phyloP scores from a whole-genome alignment of 305 asterid genomes.

The Salvia sclarea region DNA sequence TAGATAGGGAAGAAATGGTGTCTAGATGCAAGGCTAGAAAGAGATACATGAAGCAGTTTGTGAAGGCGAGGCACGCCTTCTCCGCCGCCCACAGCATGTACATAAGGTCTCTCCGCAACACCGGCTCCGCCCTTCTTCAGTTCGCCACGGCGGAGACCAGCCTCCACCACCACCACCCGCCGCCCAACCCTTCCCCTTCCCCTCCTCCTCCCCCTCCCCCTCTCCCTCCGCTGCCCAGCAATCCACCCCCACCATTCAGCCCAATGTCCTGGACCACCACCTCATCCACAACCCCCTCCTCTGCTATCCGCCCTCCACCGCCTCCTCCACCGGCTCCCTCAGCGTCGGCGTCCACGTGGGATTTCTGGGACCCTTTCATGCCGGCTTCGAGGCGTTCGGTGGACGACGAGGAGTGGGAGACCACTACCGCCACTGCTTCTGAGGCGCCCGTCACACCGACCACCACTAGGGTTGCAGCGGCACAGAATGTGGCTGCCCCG shows the following conservation, averaged over 20 bases:
- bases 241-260: slow-evolving; percentile 64
- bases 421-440: slow-evolving; percentile 46
- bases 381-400: slow-evolving; percentile 61
- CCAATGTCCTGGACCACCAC: slow-evolving; percentile 68
- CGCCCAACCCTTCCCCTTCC: slow-evolving; percentile 37
- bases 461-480: slow-evolving; percentile 51
- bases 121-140: slow-evolving; percentile 86
- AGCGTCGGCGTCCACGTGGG: slow-evolving; percentile 71
- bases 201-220: slow-evolving; percentile 10
- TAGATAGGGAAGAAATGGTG: slow-evolving; percentile 81
- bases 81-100: slow-evolving; percentile 88
- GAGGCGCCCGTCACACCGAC: slow-evolving; percentile 62
- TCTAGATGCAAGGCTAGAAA: slow-evolving; percentile 87
- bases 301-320: slow-evolving; percentile 54
- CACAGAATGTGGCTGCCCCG: slow-evolving; percentile 60
- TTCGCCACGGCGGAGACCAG: slow-evolving; percentile 84
- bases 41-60: slow-evolving; percentile 88
- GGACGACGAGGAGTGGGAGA: slow-evolving; percentile 89
- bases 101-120: slow-evolving; percentile 67
- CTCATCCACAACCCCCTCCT: slow-evolving; percentile 47
- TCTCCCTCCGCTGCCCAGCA: slow-evolving; percentile 32
- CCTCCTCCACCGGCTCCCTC: slow-evolving; percentile 78
- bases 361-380: slow-evolving; percentile 96
- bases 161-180: slow-evolving; percentile 56
- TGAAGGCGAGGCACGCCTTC: slow-evolving; percentile 81